Conservation (phyloP, 2,329 filamentous ascomycete species). For the Metarhizium guizhouense region DNA sequence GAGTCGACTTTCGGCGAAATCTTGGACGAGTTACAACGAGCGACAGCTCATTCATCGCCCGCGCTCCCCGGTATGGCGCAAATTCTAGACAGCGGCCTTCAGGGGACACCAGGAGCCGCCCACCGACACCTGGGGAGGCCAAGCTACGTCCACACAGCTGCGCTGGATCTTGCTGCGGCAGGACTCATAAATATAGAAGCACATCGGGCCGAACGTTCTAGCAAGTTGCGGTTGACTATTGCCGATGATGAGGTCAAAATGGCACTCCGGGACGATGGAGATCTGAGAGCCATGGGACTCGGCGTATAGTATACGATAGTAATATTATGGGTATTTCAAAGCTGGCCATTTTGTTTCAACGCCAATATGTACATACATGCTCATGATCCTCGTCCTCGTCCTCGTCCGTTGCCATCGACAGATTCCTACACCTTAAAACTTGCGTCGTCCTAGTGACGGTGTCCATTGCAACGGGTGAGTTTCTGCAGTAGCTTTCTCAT, state of each 20-base stretch:
- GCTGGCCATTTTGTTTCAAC: neutral
- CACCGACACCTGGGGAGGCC: slow-evolving; percentile 24
- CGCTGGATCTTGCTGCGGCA: slow-evolving; percentile 75
- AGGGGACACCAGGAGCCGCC: slow-evolving; percentile 16
- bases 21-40: slow-evolving; percentile 59
- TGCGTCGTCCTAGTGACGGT: slow-evolving; percentile 67
- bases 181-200: slow-evolving; percentile 81
- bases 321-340: slow-evolving; percentile 12
- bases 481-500: slow-evolving; percentile 83
- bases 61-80: slow-evolving; percentile 28
- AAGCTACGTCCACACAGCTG: slow-evolving; percentile 54
- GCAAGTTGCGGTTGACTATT: slow-evolving; percentile 76
- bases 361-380: neutral
- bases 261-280: slow-evolving; percentile 79
- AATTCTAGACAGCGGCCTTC: slow-evolving; percentile 22
- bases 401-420: neutral
- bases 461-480: slow-evolving; percentile 91
- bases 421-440: slow-evolving; percentile 42
- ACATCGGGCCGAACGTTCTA: slow-evolving; percentile 72
- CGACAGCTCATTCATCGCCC: slow-evolving; percentile 24
- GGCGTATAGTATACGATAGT: slow-evolving; percentile 21
- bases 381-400: neutral
- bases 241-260: slow-evolving; percentile 85
- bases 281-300: slow-evolving; percentile 73
- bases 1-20: slow-evolving; percentile 88